phyloP scores from a whole-genome alignment of 495 filamentous ascomycete species.

The Hypoxylon perforatum region DNA sequence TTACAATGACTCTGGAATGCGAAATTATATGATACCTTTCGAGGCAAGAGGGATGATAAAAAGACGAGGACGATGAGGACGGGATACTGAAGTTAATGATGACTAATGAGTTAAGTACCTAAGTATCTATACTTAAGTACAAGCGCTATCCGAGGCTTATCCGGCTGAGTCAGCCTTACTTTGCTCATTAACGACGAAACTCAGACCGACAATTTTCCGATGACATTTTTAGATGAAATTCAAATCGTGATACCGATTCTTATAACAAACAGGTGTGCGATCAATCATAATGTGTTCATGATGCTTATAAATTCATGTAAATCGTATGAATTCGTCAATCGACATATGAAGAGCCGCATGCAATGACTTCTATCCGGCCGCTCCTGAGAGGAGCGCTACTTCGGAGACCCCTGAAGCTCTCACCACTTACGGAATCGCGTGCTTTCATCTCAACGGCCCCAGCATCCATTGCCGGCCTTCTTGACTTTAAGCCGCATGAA shows the following conservation, averaged over 20 bases:
- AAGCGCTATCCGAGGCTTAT: neutral
- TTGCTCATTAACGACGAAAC: neutral
- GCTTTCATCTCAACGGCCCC: conserved; percentile 40
- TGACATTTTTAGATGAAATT: neutral
- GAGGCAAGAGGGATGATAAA: neutral
- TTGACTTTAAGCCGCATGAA: conserved; percentile 44
- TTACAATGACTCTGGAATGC: neutral
- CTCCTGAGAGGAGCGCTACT: conserved; percentile 36
- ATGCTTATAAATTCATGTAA: conserved; percentile 12
- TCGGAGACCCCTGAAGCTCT: conserved; percentile 28
- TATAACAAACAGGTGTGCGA: conserved; percentile 13
- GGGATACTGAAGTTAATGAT: conserved; percentile 3
- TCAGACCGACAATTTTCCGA: conserved; percentile 24
- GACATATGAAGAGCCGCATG: conserved; percentile 19
- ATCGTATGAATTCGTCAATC: neutral
- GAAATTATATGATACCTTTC: neutral
- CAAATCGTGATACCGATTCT: neutral
- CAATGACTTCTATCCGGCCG: conserved; percentile 34
- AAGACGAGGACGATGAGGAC: neutral
- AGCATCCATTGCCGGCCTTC: conserved; percentile 32
- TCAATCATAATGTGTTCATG: conserved; percentile 14
- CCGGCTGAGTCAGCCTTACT: conserved; percentile 19
- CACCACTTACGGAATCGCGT: conserved; percentile 13
- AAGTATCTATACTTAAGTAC: neutral
- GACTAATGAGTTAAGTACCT: conserved; percentile 4